Evolutionary conservation across 768 basidiomycete species (phyloP), one percentile per base, ranked within the genome.

Genomic region (Lentinula guzmanii): DNA sequence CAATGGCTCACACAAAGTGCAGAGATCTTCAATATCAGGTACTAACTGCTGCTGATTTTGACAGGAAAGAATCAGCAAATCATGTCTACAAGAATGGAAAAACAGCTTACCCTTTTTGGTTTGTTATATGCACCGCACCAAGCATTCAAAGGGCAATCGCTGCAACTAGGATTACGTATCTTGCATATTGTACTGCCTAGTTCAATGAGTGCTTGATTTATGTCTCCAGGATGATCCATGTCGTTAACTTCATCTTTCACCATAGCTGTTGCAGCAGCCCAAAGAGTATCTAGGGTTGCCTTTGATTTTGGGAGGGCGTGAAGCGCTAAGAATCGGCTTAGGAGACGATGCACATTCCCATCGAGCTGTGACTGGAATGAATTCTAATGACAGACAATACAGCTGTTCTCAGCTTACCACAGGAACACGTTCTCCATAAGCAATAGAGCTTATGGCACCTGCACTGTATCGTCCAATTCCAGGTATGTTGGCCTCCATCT

Each of bases 171-270:
- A 64, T 90, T 84, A 63, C 85, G 86, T 45, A 91, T 87, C 72
- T 89, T 94, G 76, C 95, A 98, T 2, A 97, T 83, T 3, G 93
- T 96, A 70, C 91, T 91, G 53, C 95, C 95, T 6, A 98, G 84
- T 70, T 98, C 95, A 71, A 98, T 98, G 55, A 98, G 78, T 13
- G 91, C 94, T 75, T 97, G 90, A 68, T 96, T 96, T 64, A 95
- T 79, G 70, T 95, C 91, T 16, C 94, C 93, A 0, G 93, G 83
- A 63, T 80, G 71, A 37, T 82, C 78, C 53, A 42, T 56, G 63
- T 39, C n/a, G 4, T 31, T 34, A 51, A n/a, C 34, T 13, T 50
- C 41, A 28, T n/a, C 66, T 69, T 76, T 43, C 9, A 97, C 89
- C 70, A 97, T 81, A 2, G 77, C 79, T 43, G 78, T 78, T 1